A percentile compares a stretch with the other conserved stretches of the same genome.
Conservation (phyloP, 768 basidiomycete genomes). For the Lentinus tigrinus region DNA sequence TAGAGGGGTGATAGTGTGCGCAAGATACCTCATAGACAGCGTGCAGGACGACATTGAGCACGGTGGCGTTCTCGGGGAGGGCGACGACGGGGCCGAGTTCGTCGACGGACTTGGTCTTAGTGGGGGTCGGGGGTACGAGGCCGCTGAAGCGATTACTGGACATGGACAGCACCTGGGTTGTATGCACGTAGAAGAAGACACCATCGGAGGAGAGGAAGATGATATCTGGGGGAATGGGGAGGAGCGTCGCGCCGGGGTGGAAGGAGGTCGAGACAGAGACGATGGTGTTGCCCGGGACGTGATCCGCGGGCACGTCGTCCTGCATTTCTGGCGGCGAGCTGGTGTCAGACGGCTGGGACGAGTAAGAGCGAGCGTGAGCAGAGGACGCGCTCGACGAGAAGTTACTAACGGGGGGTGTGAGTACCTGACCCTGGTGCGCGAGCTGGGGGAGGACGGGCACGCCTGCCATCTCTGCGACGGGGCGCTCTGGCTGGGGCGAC, state of each 20-base stretch:
- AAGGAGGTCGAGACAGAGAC: constrained; percentile 86
- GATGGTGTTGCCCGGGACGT: constrained; percentile 29
- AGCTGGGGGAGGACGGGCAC: constrained; percentile 1
- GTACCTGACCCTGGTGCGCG: constrained; percentile 8
- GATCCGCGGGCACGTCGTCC: constrained; percentile 5
- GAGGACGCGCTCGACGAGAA: not conserved
- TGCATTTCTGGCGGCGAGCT: constrained; percentile 11
- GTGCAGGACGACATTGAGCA: constrained; percentile 75
- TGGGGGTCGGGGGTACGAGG: constrained; percentile 44
- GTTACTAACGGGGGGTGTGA: constrained; percentile 25
- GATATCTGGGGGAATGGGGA: constrained; percentile 56
- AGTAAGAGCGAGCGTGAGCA: not conserved
- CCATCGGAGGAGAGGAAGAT: constrained; percentile 70
- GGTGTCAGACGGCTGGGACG: constrained; percentile 11
- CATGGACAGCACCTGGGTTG: constrained; percentile 49
- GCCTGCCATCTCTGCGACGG: constrained; percentile 18
- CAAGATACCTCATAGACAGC: constrained; percentile 70
- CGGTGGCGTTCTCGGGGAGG: constrained; percentile 56
- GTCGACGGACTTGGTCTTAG: constrained; percentile 32
- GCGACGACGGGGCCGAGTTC: constrained; percentile 54
- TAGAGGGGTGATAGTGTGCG: constrained; percentile 69
- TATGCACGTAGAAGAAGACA: constrained; percentile 84
- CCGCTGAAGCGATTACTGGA: constrained; percentile 67
- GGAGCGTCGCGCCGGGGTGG: constrained; percentile 62
- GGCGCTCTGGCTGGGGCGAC: constrained; percentile 13